Evolutionary conservation across 148 eudicot species (phyloP), one percentile per base, ranked within the genome.

Genomic region (Amaranthus cruentus): DNA sequence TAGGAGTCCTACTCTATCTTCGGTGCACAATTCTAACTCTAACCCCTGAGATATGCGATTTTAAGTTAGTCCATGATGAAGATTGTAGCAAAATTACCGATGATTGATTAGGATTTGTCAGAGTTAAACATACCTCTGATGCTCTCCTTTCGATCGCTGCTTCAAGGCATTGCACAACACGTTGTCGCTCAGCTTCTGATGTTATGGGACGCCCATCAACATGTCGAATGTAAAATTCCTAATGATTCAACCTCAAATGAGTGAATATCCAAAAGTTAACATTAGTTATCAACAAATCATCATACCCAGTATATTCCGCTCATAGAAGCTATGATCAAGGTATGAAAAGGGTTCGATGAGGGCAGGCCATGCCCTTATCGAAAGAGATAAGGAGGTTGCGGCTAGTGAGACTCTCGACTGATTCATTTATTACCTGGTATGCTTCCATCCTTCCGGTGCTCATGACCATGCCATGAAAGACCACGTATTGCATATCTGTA

Each of bases 141-240:
- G 84, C 85, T 73, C 99, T 77, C 74, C 99, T 82, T 78, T 91
- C 86, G 28, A 95, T 86, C 38, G 99, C 99, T 13, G 99, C 99
- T 84, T 91, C 92, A 59, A 95, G 96, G 75, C 99, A 95, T 71
- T 90, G 90, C 62, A 88, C 72, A 38, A 92, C 90, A 55, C 91
- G 90, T 54, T 88, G 94, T 63, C 87, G 67, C 84, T 92, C 99
- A 43, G 88, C 99, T 80, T 90, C 94, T 11, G 89, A 90, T 68
- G 84, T 85, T 66, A 92, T 79, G 52, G 94, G 89, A 9, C 78
- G 76, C 47, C 99, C 97, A 85, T 95, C 97, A 77, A 81, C 82
- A 53, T 95, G 99, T 63, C 99, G 84, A 56, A 95, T 92, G 67
- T 85, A 95, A 84, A 82, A 95, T 81, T 95, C 99, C 97, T 95